phyloP scores from a whole-genome alignment of 495 filamentous ascomycete species.

The Glonium stellatum region DNA sequence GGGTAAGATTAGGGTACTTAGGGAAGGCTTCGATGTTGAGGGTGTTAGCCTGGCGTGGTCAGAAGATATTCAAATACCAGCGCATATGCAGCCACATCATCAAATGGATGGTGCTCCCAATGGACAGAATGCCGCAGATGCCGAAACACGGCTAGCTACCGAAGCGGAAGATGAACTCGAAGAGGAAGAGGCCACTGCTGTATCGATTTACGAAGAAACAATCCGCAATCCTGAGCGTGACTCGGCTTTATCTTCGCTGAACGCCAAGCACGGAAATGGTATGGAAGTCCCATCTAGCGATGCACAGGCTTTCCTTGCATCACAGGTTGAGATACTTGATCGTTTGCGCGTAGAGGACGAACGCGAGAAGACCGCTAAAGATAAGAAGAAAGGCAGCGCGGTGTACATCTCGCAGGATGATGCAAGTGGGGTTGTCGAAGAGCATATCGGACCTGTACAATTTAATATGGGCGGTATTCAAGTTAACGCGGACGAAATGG shows the following conservation, averaged over 20 bases:
- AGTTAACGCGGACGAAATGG: conserved; percentile 92
- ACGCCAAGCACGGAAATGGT: conserved; percentile 40
- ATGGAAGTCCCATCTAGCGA: conserved; percentile 70
- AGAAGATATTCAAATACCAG: conserved; percentile 60
- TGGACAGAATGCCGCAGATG: conserved; percentile 1
- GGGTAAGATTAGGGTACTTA: conserved; percentile 89
- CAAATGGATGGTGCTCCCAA: conserved; percentile 22
- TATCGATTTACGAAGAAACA: conserved; percentile 68
- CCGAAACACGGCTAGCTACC: neutral
- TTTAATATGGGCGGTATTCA: conserved; percentile 98
- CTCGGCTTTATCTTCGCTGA: conserved; percentile 44
- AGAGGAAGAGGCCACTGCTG: conserved; percentile 40
- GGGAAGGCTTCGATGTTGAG: conserved; percentile 94
- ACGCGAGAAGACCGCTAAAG: conserved; percentile 45
- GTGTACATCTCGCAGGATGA: conserved; percentile 16
- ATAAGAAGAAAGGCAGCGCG: conserved; percentile 37
- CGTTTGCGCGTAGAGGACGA: conserved; percentile 50
- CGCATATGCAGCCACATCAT: neutral
- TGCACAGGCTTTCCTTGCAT: conserved; percentile 69
- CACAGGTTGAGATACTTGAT: conserved; percentile 68
- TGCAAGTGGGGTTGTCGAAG: conserved; percentile 29
- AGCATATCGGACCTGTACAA: conserved; percentile 86
- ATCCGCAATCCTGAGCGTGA: conserved; percentile 66
- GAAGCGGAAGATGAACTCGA: neutral
- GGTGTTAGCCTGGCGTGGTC: conserved; percentile 76